Evolutionary conservation across 1,284 basidiomycete species (phyloP).

Genomic region (Neolentinus lepideus): DNA sequence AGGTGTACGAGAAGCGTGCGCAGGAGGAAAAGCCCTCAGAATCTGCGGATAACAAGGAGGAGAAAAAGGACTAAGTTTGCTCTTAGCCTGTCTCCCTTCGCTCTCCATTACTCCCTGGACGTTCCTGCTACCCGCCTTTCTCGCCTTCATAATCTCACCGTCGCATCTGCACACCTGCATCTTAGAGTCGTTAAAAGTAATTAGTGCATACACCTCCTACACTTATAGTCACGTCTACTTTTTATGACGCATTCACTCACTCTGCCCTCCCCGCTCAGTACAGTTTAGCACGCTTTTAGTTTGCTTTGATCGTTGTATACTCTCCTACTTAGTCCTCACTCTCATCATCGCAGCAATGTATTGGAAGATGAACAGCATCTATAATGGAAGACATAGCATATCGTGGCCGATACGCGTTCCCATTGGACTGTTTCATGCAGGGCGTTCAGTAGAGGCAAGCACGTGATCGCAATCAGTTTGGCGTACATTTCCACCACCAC

Average conservation of each 20-base stretch:
- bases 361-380: not conserved
- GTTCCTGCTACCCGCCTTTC: not conserved
- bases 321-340: not conserved
- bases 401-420: too few species aligned
- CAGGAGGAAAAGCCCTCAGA: not conserved
- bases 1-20: conserved; percentile 35
- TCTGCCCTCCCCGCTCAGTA: conserved; percentile 1
- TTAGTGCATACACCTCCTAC: not conserved
- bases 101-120: not conserved
- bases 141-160: not conserved
- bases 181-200: not conserved
- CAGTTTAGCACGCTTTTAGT: not conserved
- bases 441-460: too few species aligned
- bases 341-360: not conserved
- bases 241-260: not conserved
- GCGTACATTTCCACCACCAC: too few species aligned
- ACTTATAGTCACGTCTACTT: not conserved
- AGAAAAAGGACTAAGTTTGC: conserved; percentile 6
- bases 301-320: not conserved
- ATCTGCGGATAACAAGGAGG: conserved; percentile 1
- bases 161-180: not conserved
- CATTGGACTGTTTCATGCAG: too few species aligned
- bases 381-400: not conserved
- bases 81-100: not conserved
- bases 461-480: too few species aligned